Conservation (phyloP, 768 basidiomycete species). For the Coprinopsis marcescibilis region DNA sequence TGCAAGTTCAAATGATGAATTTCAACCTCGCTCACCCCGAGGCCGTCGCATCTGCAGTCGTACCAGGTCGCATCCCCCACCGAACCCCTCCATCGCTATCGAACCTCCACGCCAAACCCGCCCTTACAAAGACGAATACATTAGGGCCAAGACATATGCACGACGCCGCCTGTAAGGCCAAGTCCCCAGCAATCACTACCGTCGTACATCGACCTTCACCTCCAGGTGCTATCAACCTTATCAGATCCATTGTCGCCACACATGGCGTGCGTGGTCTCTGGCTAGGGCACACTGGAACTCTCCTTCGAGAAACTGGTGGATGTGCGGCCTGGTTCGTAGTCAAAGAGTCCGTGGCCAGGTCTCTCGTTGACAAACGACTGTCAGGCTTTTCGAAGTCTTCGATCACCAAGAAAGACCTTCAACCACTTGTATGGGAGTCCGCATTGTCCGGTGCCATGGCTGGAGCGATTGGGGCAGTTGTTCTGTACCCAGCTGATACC, state of each 20-base stretch:
- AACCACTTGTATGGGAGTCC: constrained; percentile 62
- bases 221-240: constrained; percentile 65
- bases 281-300: constrained; percentile 81
- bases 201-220: constrained; percentile 26
- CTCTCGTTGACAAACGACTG: constrained; percentile 48
- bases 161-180: constrained; percentile 3
- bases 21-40: constrained; percentile 20
- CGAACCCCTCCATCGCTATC: constrained; percentile 15
- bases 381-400: neutral
- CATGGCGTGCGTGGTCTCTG: constrained; percentile 69
- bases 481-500: constrained; percentile 94
- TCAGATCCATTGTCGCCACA: constrained; percentile 47
- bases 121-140: constrained; percentile 2
- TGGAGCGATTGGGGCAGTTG: constrained; percentile 78
- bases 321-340: constrained; percentile 82
- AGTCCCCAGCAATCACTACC: constrained; percentile 12
- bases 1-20: constrained; percentile 95
- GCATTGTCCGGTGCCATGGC: constrained; percentile 84
- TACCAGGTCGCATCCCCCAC: constrained; percentile 22
- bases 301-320: constrained; percentile 85
- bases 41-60: constrained; percentile 8
- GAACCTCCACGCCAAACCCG: constrained; percentile 3
- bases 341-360: constrained; percentile 69
- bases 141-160: constrained; percentile 6
- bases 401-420: constrained; percentile 11